Evolutionary conservation across 352 stramenopile species (phyloP), one percentile per base, ranked within the genome.

Genomic region (Sclerospora graminicola): DNA sequence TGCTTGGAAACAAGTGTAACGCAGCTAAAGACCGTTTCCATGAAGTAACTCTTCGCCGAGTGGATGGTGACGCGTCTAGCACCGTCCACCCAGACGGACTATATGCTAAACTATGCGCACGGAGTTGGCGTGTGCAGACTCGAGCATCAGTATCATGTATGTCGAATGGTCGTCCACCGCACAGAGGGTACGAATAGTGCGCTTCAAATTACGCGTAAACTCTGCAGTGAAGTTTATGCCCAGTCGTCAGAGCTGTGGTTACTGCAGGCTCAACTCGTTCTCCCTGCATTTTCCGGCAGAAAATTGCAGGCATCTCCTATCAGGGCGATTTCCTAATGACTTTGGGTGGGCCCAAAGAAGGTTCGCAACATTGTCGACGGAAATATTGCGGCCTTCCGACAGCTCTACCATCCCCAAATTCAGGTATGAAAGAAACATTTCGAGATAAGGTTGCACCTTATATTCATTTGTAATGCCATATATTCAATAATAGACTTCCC

Each of bases 271-370:
- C 80, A 89, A 53, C 60, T 91, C 7, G 54, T 80, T 31, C 63
- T 89, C 41, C 75, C 36, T 28, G 31, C 7, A 8, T 30, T 18
- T 54, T 8, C 20, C 10, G 46, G 35, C 31, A 92, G 80, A 84
- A 80, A 61, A 92, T 94, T 21, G 84, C 84, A 11, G 78, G 82
- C 2, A 91, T 95, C 35, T 95, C 84, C 33, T 95, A 95, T 52
- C 36, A 84, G 11, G 84, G 84, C 26, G 84, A 95, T 53, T 94
- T 94, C 41, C 78, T 82, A 26, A 95, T 95, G 84, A 79, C 63
- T 20, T 93, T 95, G 47, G 82, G 82, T 6, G 84, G 94, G 54
- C 51, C 84, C 82, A 5, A 84, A 84, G 45, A 95, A 95, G 41
- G 84, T 95, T 14, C 75, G 79, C 48, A 95, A 95, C 50, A 95